These are phyloP conservation scores for Aspergillus vadensis DNA, from an alignment of 2,329 filamentous ascomycete genomes.

Conservation along the genomic window DNA sequence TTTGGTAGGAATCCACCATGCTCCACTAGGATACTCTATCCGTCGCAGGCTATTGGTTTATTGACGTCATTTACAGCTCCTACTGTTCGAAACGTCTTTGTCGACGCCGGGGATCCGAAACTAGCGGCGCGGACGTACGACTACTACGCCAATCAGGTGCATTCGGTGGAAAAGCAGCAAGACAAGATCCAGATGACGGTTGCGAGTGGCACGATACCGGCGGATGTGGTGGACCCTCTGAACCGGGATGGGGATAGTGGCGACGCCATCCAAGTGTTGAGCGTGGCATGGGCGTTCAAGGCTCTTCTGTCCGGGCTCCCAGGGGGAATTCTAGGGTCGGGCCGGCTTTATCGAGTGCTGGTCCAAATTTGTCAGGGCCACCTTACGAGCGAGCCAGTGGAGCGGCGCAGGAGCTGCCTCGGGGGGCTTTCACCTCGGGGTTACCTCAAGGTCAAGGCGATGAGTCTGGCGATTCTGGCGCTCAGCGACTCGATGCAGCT, in stretches of 20 bases:
- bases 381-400: slow-evolving; percentile 17
- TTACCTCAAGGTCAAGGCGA: slow-evolving; percentile 34
- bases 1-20: slow-evolving; percentile 34
- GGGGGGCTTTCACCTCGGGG: slow-evolving; percentile 21
- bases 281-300: slow-evolving; percentile 39
- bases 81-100: slow-evolving; percentile 36
- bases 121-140: slow-evolving; percentile 41
- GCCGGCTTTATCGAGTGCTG: slow-evolving; percentile 35
- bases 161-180: slow-evolving; percentile 38
- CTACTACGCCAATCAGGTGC: slow-evolving; percentile 43
- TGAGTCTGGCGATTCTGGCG: slow-evolving; percentile 41
- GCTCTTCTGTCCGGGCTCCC: slow-evolving; percentile 41
- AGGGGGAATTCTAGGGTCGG: slow-evolving; percentile 42
- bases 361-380: slow-evolving; percentile 31
- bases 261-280: slow-evolving; percentile 16
- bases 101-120: slow-evolving; percentile 38
- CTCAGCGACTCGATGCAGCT: slow-evolving; percentile 42
- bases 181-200: slow-evolving; percentile 38
- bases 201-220: slow-evolving; percentile 36
- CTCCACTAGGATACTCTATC: slow-evolving; percentile 14
- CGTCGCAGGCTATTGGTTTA: slow-evolving; percentile 11
- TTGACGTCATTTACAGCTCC: slow-evolving; percentile 26
- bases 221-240: slow-evolving; percentile 19
- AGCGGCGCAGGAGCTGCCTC: slow-evolving; percentile 24
- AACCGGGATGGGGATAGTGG: slow-evolving; percentile 12